Base-by-base conservation (phyloP, 495 filamentous ascomycete species). In the Penicillium alfredii region DNA sequence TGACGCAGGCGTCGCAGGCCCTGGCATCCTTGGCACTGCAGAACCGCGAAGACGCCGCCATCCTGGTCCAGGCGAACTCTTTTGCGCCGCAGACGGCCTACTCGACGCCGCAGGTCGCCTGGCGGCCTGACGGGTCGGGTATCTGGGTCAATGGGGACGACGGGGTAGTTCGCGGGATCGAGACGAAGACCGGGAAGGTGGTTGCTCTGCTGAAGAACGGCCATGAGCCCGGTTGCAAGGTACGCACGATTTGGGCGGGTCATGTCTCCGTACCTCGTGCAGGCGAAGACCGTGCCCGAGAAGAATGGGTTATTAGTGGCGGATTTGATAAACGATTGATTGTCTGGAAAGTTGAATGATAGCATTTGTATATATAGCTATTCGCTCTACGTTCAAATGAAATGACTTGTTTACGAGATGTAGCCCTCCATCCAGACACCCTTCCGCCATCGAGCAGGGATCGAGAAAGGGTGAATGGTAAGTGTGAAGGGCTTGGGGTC, bases 371-470 rank as follows among this genome's bases (percentile, higher is more conserved):
- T n/a, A n/a, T n/a, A n/a, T n/a, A n/a, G n/a, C n/a, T n/a, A n/a
- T n/a, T n/a, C n/a, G n/a, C n/a, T n/a, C n/a, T n/a, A n/a, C n/a
- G n/a, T n/a, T n/a, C n/a, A n/a, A n/a, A n/a, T n/a, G n/a, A n/a
- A n/a, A n/a, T n/a, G n/a, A n/a, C n/a, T n/a, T n/a, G n/a, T n/a
- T n/a, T n/a, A n/a, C n/a, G n/a, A n/a, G 22, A 53, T 95, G 80
- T 95, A 71, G 72, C 80, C 79, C 65, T 68, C 75, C 78, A 81
- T 88, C 80, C 84, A 94, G 89, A 84, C 88, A 94, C 86, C 75
- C 67, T 68, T 44, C 67, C 68, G 61, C 76, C 76, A 78, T 68
- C 41, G 68, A 53, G 55, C 66, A 43, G 65, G 71, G 72, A 72
- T 64, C 38, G 35, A 61, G 57, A 71, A 44, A 64, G 65, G 69